Base-by-base conservation (phyloP, 805 yeast genomes). In the Yamadazyma akitaensis region DNA sequence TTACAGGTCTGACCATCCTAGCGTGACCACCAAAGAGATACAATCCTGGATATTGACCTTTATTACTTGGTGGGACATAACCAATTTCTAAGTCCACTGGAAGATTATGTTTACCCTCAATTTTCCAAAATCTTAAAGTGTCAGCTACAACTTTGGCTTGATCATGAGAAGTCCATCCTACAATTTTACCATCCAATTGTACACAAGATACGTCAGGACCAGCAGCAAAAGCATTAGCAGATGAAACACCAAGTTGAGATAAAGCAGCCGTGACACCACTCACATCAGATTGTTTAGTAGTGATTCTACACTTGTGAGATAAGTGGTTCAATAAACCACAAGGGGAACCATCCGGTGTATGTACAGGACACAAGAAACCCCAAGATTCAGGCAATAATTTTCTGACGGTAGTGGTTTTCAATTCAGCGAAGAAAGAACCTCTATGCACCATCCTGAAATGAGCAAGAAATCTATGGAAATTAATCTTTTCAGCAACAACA, bases 391-490 rank as follows among this genome's bases (percentile, higher is more conserved):
- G 99, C 48, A 94, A 77, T 59, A 94, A 75, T 67, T 94, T 94
- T 75, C 99, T 83, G 41, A 94, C 99, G 1, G 98, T 86, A 19
- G 99, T 94, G 36, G 99, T 94, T 65, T 94, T 94, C 71, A 94
- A 79, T 67, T 92, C 96, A 38, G 99, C 97, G 66, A 94, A 94
- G 83, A 94, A 94, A 54, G 98, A 89, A 69, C 99, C 99, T 81
- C 99, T 86, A 70, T 94, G 99, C 44, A 94, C 98, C 99, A 94
- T 94, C 72, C 99, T 77, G 79, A 94, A 94, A 75, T 94, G 99
- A n/a, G 98, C 84, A 54, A 94, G 83, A 73, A 94, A 94, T 63
- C 99, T 85, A 69, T 94, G 86, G 78, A 90, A 94, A 66, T 94
- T 94, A 69, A 94, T 94, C 70, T 94, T 94, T 72, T 94, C 99